Conservation (phyloP, 2,329 filamentous ascomycete genomes). For the Verticillium albo-atrum region DNA sequence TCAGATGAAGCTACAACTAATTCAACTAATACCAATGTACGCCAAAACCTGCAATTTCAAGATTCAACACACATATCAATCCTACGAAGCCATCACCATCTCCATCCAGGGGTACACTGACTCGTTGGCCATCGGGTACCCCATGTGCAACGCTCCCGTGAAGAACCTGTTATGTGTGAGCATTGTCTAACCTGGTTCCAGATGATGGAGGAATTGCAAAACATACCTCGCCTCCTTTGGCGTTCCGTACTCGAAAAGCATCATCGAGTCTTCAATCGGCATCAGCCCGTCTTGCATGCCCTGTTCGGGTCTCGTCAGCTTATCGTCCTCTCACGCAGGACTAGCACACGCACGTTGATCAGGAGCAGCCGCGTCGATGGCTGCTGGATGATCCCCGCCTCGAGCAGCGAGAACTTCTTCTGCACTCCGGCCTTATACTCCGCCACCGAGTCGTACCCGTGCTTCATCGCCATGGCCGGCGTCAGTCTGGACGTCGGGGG, state of each 20-base stretch:
- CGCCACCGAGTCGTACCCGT: constrained; percentile 53
- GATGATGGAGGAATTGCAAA: not conserved
- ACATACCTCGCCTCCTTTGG: constrained; percentile 55
- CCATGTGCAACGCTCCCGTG: constrained; percentile 59
- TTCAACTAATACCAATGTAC: not conserved
- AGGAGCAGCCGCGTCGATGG: constrained; percentile 54
- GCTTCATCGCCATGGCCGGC: constrained; percentile 55
- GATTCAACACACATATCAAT: too few species aligned
- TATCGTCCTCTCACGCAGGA: not conserved
- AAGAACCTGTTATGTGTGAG: constrained; percentile 40
- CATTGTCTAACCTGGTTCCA: too few species aligned
- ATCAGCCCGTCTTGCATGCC: constrained; percentile 61
- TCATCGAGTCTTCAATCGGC: constrained; percentile 63
- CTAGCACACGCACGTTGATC: constrained; percentile 46
- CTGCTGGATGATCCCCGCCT: constrained; percentile 51
- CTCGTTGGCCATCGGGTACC: constrained; percentile 57
- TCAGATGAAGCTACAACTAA: not conserved
- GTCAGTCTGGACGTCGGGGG: constrained; percentile 32
- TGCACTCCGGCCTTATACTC: constrained; percentile 51
- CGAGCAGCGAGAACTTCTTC: constrained; percentile 58
- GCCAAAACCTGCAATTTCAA: too few species aligned
- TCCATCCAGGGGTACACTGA: constrained; percentile 61
- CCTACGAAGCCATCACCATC: constrained; percentile 36
- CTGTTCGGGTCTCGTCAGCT: constrained; percentile 26
- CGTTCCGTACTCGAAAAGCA: constrained; percentile 59